phyloP scores from a whole-genome alignment of 129 eudicot genomes.

The Centaurea solstitialis region DNA sequence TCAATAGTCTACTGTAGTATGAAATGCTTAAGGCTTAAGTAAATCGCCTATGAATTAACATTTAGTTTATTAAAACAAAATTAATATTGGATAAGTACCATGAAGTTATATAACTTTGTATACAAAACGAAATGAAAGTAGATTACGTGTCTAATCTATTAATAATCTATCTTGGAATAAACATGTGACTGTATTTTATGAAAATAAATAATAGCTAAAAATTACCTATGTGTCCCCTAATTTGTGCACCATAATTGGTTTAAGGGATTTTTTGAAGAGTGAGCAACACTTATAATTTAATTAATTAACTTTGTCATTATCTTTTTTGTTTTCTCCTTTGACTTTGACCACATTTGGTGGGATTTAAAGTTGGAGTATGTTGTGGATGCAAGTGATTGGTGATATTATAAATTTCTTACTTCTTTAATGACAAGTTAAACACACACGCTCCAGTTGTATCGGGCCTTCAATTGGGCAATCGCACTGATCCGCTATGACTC shows the following conservation, averaged over 20 bases:
- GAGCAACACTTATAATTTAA: neutral
- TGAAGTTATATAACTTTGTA: neutral
- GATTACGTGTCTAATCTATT: no score
- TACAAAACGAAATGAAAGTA: no score
- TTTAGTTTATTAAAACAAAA: no score
- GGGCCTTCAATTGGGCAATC: no score
- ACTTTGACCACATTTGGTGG: constrained; percentile 10
- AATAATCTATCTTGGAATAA: neutral
- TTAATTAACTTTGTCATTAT: constrained; percentile 2
- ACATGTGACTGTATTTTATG: neutral
- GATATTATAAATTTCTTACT: no score
- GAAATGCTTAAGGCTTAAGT: no score
- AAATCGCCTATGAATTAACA: neutral
- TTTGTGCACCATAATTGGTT: neutral
- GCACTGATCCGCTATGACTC: no score
- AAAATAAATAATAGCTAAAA: neutral
- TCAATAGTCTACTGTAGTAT: no score
- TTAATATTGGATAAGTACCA: neutral
- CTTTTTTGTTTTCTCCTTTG: constrained; percentile 11
- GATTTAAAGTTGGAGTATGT: neutral
- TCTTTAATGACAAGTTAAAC: no score
- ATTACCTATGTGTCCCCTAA: neutral
- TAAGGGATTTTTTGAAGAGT: neutral
- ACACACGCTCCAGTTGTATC: no score
- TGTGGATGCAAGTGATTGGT: constrained; percentile 12